Evolutionary conservation across 2,329 filamentous ascomycete genomes (phyloP).

Genomic region (Mollisiaceae sp.): DNA sequence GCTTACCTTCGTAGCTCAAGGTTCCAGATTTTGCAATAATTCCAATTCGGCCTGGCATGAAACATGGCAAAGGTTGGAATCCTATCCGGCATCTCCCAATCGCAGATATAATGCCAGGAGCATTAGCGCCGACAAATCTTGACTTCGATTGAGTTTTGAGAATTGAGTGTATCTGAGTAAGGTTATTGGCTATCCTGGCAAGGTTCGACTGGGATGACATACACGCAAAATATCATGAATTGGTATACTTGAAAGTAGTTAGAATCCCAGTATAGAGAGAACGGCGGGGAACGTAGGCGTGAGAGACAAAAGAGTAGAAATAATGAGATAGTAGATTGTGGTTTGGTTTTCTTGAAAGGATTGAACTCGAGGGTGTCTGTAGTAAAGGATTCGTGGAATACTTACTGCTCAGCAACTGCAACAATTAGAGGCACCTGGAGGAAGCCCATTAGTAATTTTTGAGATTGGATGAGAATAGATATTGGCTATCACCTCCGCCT

Average conservation of each 20-base stretch:
- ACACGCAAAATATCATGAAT: slow-evolving; percentile 74
- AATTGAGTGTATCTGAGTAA: slow-evolving; percentile 66
- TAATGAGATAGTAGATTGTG: too few species aligned
- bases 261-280: background rate
- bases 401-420: slow-evolving; percentile 69
- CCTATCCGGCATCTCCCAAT: slow-evolving; percentile 73
- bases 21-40: slow-evolving; percentile 78
- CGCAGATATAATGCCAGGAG: slow-evolving; percentile 75
- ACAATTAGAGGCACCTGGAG: slow-evolving; percentile 69
- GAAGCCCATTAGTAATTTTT: background rate
- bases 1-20: slow-evolving; percentile 67
- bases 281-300: background rate
- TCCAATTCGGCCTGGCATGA: slow-evolving; percentile 69
- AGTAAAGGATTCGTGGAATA: background rate
- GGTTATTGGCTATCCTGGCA: background rate
- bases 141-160: slow-evolving; percentile 71
- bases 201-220: slow-evolving; percentile 33
- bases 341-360: too few species aligned
- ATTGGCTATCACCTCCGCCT: slow-evolving; percentile 57
- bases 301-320: background rate
- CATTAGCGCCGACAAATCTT: slow-evolving; percentile 73
- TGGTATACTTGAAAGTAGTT: slow-evolving; percentile 54
- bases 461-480: background rate
- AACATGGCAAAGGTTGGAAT: slow-evolving; percentile 78
- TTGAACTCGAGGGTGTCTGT: background rate